Percentiles rank a stretch among this genome's conserved stretches.
phyloP scores from a whole-genome alignment of 441 rosid species.

The Raphanus hybrid region DNA sequence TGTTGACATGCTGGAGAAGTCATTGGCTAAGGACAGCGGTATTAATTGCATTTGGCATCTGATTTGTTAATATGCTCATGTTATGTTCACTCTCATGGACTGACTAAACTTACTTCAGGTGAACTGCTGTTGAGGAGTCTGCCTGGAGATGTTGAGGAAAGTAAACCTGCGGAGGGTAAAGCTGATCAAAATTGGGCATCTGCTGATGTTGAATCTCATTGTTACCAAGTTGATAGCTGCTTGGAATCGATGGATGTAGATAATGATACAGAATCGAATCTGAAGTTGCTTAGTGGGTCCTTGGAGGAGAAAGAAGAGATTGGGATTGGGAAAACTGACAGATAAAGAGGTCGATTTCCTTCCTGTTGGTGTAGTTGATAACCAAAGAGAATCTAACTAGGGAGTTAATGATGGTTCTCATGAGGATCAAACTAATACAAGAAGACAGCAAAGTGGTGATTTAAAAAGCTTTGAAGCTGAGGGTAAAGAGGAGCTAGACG shows the following conservation, averaged over 20 bases:
- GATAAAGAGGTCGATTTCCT: neutral
- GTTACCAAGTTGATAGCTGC: conserved; percentile 41
- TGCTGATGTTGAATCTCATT: conserved; percentile 41
- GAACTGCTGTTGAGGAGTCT: conserved; percentile 31
- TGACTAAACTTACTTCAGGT: conserved; percentile 46
- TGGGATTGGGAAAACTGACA: neutral
- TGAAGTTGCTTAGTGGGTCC: neutral
- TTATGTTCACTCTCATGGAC: conserved; percentile 1
- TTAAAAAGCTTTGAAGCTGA: conserved; percentile 5
- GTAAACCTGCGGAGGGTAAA: conserved; percentile 36
- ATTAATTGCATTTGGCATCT: conserved; percentile 27
- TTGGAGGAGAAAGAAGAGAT: conserved; percentile 21
- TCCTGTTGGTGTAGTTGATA: conserved; percentile 2
- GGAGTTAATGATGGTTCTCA: conserved; percentile 12
- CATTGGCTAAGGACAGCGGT: conserved; percentile 56
- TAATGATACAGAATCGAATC: conserved; percentile 9
- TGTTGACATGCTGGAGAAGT: conserved; percentile 85
- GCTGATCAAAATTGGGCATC: conserved; percentile 34
- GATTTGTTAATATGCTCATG: neutral
- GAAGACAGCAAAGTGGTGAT: conserved; percentile 18
- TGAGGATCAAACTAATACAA: conserved; percentile 9
- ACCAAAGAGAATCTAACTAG: neutral
- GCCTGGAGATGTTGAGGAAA: conserved; percentile 35
- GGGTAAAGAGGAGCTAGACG: conserved; percentile 21
- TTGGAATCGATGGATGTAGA: neutral